Evolutionary conservation across 1,284 basidiomycete species (phyloP), one percentile per base, ranked within the genome.

Genomic region (Cutaneotrichosporon arboriforme): DNA sequence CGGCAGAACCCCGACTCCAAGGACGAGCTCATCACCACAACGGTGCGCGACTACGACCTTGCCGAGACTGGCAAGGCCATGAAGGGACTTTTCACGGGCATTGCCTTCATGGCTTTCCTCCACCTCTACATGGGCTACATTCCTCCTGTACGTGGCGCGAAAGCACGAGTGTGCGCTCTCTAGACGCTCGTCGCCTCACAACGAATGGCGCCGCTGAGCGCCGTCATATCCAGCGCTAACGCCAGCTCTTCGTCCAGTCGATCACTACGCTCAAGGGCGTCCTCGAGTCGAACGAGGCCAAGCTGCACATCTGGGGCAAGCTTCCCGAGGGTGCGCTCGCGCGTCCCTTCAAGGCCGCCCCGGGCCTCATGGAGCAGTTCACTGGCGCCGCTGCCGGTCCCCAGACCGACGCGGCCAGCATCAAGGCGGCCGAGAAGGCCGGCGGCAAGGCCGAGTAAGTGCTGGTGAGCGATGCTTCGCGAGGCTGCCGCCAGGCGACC

Each of bases 401-500:
- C 31, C 82, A 84, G 72, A 89, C 90, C 13, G 89, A 93, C 74
- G 85, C 84, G 57, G 90, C 90, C 13, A 80, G 86, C 46, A 86
- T 92, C 69, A 83, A 88, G 61, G 86, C 86, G 66, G 90, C 90
- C 35, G 90, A 94, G 77, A 90, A 91, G 79, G 72, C 74, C 37
- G 81, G 41, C 53, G 76, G 78, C 47, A 88, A 90, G 80, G 23
- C 54, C 38, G 59, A 67, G 52, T 67, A 67, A 54, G n/a, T n/a
- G n/a, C 47, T 21, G 23, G 31, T 17, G 10, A 40, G 38, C 10
- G 5, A 10, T 5, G 26, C n/a, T n/a, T n/a, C 26, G 26, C 26
- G 38, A 18, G n/a, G 17, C 17, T n/a, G 36, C 36, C 12, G 36
- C 36, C 12, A 12, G 33, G 10, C 15, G 33, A 15, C 33, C 10